Evolutionary conservation across 345 rosid species (phyloP).

Genomic region (Citropsis articulata): DNA sequence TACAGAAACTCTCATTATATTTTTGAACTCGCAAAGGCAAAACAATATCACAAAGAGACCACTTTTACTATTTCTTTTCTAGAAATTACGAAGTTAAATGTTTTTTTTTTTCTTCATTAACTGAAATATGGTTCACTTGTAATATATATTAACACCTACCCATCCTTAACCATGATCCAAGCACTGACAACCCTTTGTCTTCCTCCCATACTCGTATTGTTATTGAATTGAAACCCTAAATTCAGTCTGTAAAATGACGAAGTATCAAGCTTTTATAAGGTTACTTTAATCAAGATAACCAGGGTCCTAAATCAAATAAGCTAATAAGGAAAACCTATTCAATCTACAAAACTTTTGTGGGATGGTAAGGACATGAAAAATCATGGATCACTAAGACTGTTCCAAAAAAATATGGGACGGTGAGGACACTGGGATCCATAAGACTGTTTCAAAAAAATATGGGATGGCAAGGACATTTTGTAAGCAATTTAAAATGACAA

Average conservation of each 20-base stretch:
- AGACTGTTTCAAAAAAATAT: neutral
- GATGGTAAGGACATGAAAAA: neutral
- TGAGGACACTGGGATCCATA: neutral
- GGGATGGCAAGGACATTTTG: neutral
- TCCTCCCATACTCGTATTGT: neutral
- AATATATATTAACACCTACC: neutral
- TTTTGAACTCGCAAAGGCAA: neutral
- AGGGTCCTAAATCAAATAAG: neutral
- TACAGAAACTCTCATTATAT: neutral
- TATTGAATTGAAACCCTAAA: neutral
- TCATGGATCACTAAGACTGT: neutral
- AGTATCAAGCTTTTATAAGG: neutral
- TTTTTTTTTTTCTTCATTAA: neutral
- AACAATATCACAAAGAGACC: neutral
- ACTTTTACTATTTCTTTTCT: neutral
- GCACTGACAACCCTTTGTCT: neutral
- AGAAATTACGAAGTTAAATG: neutral
- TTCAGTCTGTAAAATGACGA: neutral
- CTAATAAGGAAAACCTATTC: neutral
- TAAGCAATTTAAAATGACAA: neutral
- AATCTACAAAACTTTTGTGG: neutral
- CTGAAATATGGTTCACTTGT: neutral
- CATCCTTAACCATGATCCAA: neutral
- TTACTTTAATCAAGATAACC: neutral
- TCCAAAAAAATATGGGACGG: neutral